Conservation (phyloP, 2,329 filamentous ascomycete genomes). For the Xylaria sp. region DNA sequence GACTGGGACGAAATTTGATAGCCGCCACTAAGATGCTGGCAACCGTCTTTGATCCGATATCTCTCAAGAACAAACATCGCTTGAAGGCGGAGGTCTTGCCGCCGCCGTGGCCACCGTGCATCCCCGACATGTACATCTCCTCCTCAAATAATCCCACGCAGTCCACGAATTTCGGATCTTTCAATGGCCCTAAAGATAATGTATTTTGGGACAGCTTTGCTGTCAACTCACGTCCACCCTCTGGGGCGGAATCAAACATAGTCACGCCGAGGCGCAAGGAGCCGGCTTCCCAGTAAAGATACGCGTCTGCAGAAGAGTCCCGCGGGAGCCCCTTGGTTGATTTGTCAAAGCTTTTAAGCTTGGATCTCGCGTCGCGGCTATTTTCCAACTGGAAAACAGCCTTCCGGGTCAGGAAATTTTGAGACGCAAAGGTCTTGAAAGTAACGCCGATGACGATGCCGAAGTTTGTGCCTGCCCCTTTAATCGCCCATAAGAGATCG, state of each 20-base stretch:
- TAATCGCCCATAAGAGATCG: constrained; percentile 67
- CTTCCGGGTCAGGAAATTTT: constrained; percentile 54
- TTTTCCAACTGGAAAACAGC: constrained; percentile 55
- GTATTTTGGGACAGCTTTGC: constrained; percentile 27
- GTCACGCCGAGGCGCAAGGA: constrained; percentile 64
- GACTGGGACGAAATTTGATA: constrained; percentile 60
- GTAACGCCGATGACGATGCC: constrained; percentile 66
- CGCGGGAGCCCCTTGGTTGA: constrained; percentile 55
- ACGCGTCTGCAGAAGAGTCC: constrained; percentile 64
- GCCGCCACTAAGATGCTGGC: constrained; percentile 56
- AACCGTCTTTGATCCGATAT: constrained; percentile 54
- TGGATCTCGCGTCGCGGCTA: constrained; percentile 48
- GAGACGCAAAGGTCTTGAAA: constrained; percentile 60
- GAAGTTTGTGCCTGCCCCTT: constrained; percentile 69
- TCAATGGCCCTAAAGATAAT: constrained; percentile 51
- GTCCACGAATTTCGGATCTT: constrained; percentile 55
- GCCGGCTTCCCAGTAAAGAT: constrained; percentile 62
- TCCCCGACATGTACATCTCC: constrained; percentile 69
- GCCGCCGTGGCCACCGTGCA: constrained; percentile 68
- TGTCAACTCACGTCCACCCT: constrained; percentile 20
- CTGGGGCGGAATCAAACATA: constrained; percentile 54
- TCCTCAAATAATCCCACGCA: constrained; percentile 64
- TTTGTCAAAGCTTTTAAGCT: constrained; percentile 55
- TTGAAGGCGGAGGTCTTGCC: constrained; percentile 74
- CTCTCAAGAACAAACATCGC: constrained; percentile 69